Base-by-base conservation (phyloP, 2,329 filamentous ascomycete genomes). In the Calonectria pteridis region DNA sequence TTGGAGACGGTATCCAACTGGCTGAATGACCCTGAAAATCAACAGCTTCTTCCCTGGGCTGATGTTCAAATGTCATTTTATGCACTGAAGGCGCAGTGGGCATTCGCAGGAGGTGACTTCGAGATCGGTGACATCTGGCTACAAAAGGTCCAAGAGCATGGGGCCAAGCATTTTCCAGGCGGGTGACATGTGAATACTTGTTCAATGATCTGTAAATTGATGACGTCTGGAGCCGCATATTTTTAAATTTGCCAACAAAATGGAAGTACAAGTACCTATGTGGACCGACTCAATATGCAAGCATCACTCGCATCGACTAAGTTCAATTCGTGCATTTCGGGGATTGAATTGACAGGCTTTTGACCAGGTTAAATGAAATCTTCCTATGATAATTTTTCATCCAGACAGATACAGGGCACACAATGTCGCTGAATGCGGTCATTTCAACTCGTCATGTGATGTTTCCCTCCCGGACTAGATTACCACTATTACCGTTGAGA, bases 1-100 rank as follows among this genome's bases (percentile, higher is more conserved):
- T n/a, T 53, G 10, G 49, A 28, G 9, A 28, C 16, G 13, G 49
- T 67, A 14, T 11, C 3, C 0, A n/a, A 33, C 26, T 67, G 64
- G 64, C 46, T 53, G 13, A 3, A 23, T 29, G n/a, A 67, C 9
- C 4, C 64, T 9, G 20, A 37, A 40, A 67, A 40, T 16, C n/a
- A n/a, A 23, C 5, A n/a, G 7, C 13, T 40, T 40, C 1, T 23
- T 13, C 6, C 46, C 23, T 67, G 64, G 64, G 20, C n/a, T 6
- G 49, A 67, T 67, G n/a, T 67, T 7, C 64, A 67, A 28, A 6
- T 67, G 20, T 33, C 53, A 58, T 58, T 35, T 58, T 58, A 58
- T 23, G 53, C 53, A 20, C 33, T 33, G 2, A 33, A 23, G 13
- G 20, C 53, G 14, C 29, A n/a, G n/a, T 37, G 53, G 11, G 53